Conservation (phyloP, 2,329 filamentous ascomycete species). For the Endocalyx cinctus region DNA sequence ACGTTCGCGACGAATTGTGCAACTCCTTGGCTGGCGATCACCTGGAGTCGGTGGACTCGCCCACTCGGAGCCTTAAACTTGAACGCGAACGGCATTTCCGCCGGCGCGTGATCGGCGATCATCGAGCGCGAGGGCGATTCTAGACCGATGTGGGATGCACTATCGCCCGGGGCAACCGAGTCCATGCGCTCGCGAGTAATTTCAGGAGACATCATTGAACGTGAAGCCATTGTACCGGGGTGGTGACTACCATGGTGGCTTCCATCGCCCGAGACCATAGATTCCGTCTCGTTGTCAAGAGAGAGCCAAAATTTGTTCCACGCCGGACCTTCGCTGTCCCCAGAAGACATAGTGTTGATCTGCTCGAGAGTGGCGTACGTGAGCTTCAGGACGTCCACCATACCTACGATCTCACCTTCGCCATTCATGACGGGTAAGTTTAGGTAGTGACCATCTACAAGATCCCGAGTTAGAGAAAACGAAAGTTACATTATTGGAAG, state of each 20-base stretch:
- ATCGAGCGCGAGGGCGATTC: slow-evolving; percentile 70
- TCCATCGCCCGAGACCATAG: slow-evolving; percentile 88
- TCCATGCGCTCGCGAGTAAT: slow-evolving; percentile 60
- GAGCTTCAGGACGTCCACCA: slow-evolving; percentile 97
- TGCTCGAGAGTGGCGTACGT: slow-evolving; percentile 98
- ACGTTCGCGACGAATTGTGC: slow-evolving; percentile 73
- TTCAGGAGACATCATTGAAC: slow-evolving; percentile 81
- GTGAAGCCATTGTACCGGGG: slow-evolving; percentile 58
- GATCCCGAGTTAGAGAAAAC: slow-evolving; percentile 17
- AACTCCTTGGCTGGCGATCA: slow-evolving; percentile 75
- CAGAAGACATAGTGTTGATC: slow-evolving; percentile 89
- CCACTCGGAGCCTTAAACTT: slow-evolving; percentile 98
- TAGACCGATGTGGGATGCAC: slow-evolving; percentile 83
- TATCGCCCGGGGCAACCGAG: slow-evolving; percentile 88
- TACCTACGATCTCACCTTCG: slow-evolving; percentile 92
- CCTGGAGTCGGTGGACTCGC: slow-evolving; percentile 87
- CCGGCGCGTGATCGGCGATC: slow-evolving; percentile 51
- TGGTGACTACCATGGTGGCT: slow-evolving; percentile 66
- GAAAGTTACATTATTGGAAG: background rate
- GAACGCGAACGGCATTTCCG: slow-evolving; percentile 86
- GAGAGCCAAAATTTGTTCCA: slow-evolving; percentile 99
- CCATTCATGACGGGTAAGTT: slow-evolving; percentile 99
- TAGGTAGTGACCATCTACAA: slow-evolving; percentile 96
- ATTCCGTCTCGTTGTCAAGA: slow-evolving; percentile 90
- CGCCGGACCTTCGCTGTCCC: slow-evolving; percentile 87